phyloP scores from a whole-genome alignment of 192 early-diverging fungal species.

The Podila epicladia region DNA sequence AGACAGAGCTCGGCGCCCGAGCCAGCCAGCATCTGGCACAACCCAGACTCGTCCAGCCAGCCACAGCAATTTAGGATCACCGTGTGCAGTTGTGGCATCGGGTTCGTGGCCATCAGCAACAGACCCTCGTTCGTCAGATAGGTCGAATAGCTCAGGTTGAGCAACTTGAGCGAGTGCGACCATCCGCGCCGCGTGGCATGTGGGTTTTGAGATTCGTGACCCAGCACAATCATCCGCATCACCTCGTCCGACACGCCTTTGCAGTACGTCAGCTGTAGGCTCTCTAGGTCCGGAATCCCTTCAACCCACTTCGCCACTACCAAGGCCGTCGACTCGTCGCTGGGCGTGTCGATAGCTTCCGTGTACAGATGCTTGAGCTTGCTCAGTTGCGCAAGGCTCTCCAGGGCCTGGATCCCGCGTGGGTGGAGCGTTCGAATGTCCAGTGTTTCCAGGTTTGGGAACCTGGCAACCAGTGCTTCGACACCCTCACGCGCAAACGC shows the following conservation, averaged over 20 bases:
- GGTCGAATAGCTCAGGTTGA: conserved; percentile 33
- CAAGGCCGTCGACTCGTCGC: conserved; percentile 2
- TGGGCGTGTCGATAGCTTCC: conserved; percentile 21
- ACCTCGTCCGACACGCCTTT: conserved; percentile 28
- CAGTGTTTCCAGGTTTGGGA: conserved; percentile 31
- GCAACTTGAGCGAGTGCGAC: conserved; percentile 38
- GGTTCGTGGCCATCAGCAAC: not conserved
- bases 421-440: conserved; percentile 30
- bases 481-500: conserved; percentile 17
- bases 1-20: conserved; percentile 16
- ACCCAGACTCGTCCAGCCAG: conserved; percentile 17
- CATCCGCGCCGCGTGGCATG: conserved; percentile 19
- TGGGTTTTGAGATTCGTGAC: not conserved
- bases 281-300: conserved; percentile 31
- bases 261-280: conserved; percentile 31
- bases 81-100: conserved; percentile 21
- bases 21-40: conserved; percentile 9
- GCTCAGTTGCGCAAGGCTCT: conserved; percentile 9
- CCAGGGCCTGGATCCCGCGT: conserved; percentile 24
- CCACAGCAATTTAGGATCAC: conserved; percentile 34
- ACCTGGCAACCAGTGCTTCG: conserved; percentile 20
- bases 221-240: conserved; percentile 19
- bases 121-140: conserved; percentile 34
- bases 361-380: conserved; percentile 36
- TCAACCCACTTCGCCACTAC: conserved; percentile 37